These are phyloP conservation scores for Colletotrichum spaethianum DNA, from an alignment of 2,329 filamentous ascomycete genomes.

Conservation along the genomic window DNA sequence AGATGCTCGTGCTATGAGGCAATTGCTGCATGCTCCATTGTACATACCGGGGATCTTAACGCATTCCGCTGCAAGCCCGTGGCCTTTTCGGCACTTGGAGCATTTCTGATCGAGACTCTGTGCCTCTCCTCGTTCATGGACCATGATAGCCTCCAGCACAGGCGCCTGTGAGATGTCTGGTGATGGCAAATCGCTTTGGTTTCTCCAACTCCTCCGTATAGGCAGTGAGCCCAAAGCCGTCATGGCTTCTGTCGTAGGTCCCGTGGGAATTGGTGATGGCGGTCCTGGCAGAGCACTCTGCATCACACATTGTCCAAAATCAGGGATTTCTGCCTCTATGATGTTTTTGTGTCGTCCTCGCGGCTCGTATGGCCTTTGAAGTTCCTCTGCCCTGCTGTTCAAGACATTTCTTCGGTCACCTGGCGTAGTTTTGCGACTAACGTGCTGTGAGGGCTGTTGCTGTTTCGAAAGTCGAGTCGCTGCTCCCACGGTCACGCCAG, in stretches of 20 bases:
- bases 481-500: not conserved
- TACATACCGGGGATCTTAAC: slow-evolving; percentile 42
- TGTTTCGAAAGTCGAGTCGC: not conserved
- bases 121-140: slow-evolving; percentile 46
- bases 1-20: slow-evolving; percentile 43
- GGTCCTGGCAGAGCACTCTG: not conserved
- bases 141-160: slow-evolving; percentile 45
- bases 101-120: slow-evolving; percentile 42
- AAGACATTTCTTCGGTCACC: not conserved
- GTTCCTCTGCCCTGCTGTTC: not conserved
- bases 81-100: slow-evolving; percentile 43
- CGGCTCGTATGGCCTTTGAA: not conserved
- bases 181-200: not conserved
- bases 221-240: slow-evolving; percentile 10
- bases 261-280: not conserved
- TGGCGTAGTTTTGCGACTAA: not conserved
- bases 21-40: slow-evolving; percentile 46
- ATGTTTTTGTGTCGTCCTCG: slow-evolving; percentile 12
- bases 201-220: slow-evolving; percentile 27
- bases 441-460: not conserved
- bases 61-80: slow-evolving; percentile 46
- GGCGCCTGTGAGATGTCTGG: slow-evolving; percentile 16
- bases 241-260: slow-evolving; percentile 10
- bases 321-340: not conserved
- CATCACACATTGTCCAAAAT: not conserved